Conservation (phyloP, 768 basidiomycete species). For the Favolaschia claudopus region DNA sequence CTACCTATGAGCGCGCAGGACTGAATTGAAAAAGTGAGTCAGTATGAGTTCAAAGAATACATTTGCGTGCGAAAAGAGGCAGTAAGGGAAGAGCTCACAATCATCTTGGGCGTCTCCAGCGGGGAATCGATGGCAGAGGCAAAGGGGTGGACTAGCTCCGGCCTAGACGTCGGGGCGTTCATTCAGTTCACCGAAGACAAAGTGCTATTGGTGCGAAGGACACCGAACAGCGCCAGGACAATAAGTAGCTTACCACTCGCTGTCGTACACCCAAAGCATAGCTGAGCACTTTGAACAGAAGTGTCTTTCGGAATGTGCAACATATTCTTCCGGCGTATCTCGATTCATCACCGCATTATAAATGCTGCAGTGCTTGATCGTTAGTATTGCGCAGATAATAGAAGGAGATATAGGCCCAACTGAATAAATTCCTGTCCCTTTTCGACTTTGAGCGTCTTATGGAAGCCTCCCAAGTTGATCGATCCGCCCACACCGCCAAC, state of each 20-base stretch:
- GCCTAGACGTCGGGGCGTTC: constrained; percentile 45
- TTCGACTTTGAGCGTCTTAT: constrained; percentile 57
- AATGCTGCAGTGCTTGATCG: too few species aligned
- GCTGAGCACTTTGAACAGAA: constrained; percentile 70
- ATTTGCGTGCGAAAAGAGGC: background rate
- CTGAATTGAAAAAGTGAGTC: constrained; percentile 34
- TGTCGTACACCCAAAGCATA: constrained; percentile 74
- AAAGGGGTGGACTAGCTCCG: constrained; percentile 71
- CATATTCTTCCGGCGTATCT: constrained; percentile 55
- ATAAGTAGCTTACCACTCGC: constrained; percentile 61
- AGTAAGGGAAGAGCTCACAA: constrained; percentile 46
- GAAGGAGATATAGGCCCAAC: constrained; percentile 37
- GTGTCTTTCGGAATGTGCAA: constrained; percentile 63
- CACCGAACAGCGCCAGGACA: too few species aligned
- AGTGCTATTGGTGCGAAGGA: too few species aligned
- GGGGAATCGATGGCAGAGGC: constrained; percentile 72
- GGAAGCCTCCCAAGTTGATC: constrained; percentile 68
- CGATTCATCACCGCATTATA: constrained; percentile 71
- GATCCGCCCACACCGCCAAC: constrained; percentile 71
- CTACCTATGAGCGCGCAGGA: constrained; percentile 54
- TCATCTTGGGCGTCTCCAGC: constrained; percentile 55
- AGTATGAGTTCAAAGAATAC: background rate
- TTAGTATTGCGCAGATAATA: background rate
- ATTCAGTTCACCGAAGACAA: background rate
- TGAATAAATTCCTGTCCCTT: constrained; percentile 61